Conservation (phyloP, 2,329 filamentous ascomycete species). For the Fusarium fujikuroi region DNA sequence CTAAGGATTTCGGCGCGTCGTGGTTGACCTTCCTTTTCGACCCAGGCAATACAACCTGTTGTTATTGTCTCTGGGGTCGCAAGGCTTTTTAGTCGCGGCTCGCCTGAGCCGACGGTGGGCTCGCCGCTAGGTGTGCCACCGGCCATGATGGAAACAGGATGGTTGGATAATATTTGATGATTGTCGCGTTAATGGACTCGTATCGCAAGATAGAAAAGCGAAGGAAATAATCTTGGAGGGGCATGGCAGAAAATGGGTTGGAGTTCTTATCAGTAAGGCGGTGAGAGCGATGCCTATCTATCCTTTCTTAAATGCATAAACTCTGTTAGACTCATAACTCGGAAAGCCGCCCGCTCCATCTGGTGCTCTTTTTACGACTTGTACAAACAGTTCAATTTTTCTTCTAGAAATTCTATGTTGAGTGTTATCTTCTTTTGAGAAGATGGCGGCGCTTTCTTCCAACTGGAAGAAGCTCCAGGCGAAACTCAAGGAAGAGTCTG, state of each 20-base stretch:
- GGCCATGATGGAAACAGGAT: slow-evolving; percentile 61
- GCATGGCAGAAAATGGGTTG: slow-evolving; percentile 43
- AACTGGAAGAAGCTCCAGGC: slow-evolving; percentile 85
- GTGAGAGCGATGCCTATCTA: slow-evolving; percentile 40
- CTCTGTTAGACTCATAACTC: slow-evolving; percentile 23
- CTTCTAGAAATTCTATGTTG: neutral
- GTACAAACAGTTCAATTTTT: neutral
- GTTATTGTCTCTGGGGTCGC: slow-evolving; percentile 85
- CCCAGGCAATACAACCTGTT: slow-evolving; percentile 69
- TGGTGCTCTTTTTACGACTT: slow-evolving; percentile 4
- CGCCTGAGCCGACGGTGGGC: slow-evolving; percentile 65
- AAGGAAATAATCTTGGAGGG: slow-evolving; percentile 40
- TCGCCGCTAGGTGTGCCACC: slow-evolving; percentile 62
- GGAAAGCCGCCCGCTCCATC: slow-evolving; percentile 10
- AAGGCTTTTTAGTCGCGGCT: slow-evolving; percentile 75
- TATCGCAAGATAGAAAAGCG: slow-evolving; percentile 17
- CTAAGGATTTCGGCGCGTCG: slow-evolving; percentile 97
- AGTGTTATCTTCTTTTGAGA: neutral
- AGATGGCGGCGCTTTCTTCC: slow-evolving; percentile 64
- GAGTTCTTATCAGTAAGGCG: slow-evolving; percentile 42
- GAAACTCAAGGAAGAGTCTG: slow-evolving; percentile 61
- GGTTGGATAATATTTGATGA: slow-evolving; percentile 40
- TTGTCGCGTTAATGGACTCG: slow-evolving; percentile 26
- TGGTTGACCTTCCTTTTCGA: slow-evolving; percentile 79
- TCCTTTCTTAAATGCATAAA: slow-evolving; percentile 38